phyloP scores from a whole-genome alignment of 2,329 filamentous ascomycete genomes.

The Hymenoscyphus linearis region DNA sequence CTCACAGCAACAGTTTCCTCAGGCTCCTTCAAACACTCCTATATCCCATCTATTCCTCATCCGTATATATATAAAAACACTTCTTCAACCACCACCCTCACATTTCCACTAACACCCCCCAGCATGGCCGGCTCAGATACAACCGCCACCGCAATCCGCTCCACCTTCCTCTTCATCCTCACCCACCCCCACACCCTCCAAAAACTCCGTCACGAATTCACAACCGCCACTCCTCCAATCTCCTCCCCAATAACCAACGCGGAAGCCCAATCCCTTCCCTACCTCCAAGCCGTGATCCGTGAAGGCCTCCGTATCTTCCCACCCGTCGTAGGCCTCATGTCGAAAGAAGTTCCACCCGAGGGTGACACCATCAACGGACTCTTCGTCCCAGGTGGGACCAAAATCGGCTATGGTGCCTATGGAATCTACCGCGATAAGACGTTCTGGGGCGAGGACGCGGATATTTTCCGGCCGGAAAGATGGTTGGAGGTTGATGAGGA shows the following conservation, averaged over 20 bases:
- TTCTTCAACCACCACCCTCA: too few species aligned
- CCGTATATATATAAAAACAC: too few species aligned
- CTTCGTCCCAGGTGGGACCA: constrained; percentile 13
- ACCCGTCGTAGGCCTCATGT: constrained; percentile 33
- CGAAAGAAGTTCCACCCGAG: constrained; percentile 13
- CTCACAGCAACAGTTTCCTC: background rate
- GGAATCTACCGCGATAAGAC: constrained; percentile 34
- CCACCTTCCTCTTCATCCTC: constrained; percentile 41
- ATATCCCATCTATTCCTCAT: background rate
- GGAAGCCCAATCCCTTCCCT: constrained; percentile 32
- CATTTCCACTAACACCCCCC: background rate
- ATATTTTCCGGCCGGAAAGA: constrained; percentile 42
- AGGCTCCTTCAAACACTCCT: background rate
- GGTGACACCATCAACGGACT: constrained; percentile 12
- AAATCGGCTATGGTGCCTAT: constrained; percentile 33
- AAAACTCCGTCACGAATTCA: background rate
- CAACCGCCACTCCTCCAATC: background rate
- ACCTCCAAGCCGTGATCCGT: constrained; percentile 44
- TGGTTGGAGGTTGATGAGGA: constrained; percentile 36
- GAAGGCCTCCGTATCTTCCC: constrained; percentile 44
- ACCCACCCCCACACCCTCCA: background rate
- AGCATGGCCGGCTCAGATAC: constrained; percentile 51
- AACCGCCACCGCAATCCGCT: constrained; percentile 49
- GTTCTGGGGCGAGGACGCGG: constrained; percentile 16
- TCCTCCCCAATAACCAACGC: background rate